Conservation (phyloP, 345 rosid genomes). For the Populus ilicifolia region DNA sequence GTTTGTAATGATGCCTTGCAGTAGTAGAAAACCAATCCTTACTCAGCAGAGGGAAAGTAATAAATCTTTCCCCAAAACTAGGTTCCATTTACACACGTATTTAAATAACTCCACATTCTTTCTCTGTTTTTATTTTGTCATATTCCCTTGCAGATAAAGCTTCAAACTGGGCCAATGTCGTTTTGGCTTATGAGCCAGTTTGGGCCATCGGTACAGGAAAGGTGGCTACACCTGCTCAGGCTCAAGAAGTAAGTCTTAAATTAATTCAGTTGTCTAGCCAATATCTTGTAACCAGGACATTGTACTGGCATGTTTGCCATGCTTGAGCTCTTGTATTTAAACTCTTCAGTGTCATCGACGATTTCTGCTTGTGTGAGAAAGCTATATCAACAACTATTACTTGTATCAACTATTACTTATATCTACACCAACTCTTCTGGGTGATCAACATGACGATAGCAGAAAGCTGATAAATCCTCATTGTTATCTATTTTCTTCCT, state of each 20-base stretch:
- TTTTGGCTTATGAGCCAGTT: conserved; percentile 75
- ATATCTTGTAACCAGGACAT: neutral
- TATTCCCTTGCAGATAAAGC: conserved; percentile 41
- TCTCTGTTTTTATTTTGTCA: neutral
- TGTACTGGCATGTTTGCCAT: neutral
- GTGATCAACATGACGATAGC: neutral
- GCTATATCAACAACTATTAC: neutral
- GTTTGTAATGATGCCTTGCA: neutral
- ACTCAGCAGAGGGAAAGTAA: neutral
- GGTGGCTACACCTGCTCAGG: conserved; percentile 76
- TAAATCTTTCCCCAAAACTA: neutral
- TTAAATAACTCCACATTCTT: neutral
- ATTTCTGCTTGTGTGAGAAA: neutral
- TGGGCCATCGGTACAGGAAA: conserved; percentile 89
- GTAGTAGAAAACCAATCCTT: neutral
- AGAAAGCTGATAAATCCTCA: neutral
- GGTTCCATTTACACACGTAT: neutral
- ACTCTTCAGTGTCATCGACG: neutral
- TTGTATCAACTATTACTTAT: neutral
- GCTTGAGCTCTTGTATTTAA: neutral
- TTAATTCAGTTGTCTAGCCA: neutral
- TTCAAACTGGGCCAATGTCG: conserved; percentile 51
- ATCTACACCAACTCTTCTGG: neutral
- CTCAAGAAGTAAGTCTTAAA: conserved; percentile 55
- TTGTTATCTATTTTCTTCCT: no score